Conservation (phyloP, 1,284 basidiomycete species). For the Irpex sp. region DNA sequence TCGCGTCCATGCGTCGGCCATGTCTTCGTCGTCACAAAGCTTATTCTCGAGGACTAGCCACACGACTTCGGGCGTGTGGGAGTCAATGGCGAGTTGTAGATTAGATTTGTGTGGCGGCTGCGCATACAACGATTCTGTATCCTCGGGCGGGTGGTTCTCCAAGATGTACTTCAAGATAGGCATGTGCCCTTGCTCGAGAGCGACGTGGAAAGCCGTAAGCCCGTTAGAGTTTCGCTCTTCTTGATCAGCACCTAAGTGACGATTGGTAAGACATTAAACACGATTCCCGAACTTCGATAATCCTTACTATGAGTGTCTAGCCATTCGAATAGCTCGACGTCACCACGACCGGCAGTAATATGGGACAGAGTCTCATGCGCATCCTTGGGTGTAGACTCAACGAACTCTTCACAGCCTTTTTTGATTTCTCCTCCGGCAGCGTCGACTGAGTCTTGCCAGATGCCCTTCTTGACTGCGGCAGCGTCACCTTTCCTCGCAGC, state of each 20-base stretch:
- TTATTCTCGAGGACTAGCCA: slow-evolving; percentile 55
- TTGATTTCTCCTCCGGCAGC: slow-evolving; percentile 64
- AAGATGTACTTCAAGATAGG: slow-evolving; percentile 52
- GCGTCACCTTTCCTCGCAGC: slow-evolving; percentile 52
- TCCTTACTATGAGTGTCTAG: slow-evolving; percentile 60
- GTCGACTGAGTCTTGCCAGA: slow-evolving; percentile 67
- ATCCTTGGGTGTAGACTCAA: slow-evolving; percentile 42
- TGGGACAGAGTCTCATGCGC: slow-evolving; percentile 62
- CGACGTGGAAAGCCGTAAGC: slow-evolving; percentile 60
- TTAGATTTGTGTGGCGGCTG: slow-evolving; percentile 35
- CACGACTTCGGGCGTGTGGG: slow-evolving; percentile 53
- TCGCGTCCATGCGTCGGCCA: slow-evolving; percentile 44
- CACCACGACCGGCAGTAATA: slow-evolving; percentile 50
- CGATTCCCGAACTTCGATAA: not conserved
- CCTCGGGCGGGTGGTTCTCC: slow-evolving; percentile 47
- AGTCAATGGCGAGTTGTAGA: slow-evolving; percentile 51
- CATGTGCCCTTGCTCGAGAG: slow-evolving; percentile 47
- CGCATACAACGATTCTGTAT: slow-evolving; percentile 41
- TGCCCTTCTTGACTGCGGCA: slow-evolving; percentile 50
- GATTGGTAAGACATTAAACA: not conserved
- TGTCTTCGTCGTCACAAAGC: slow-evolving; percentile 43
- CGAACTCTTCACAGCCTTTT: slow-evolving; percentile 47
- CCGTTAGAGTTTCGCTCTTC: slow-evolving; percentile 58
- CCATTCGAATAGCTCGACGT: slow-evolving; percentile 58
- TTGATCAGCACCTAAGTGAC: slow-evolving; percentile 52